Evolutionary conservation across 148 eudicot species (phyloP).

Genomic region (Camellia japonica): DNA sequence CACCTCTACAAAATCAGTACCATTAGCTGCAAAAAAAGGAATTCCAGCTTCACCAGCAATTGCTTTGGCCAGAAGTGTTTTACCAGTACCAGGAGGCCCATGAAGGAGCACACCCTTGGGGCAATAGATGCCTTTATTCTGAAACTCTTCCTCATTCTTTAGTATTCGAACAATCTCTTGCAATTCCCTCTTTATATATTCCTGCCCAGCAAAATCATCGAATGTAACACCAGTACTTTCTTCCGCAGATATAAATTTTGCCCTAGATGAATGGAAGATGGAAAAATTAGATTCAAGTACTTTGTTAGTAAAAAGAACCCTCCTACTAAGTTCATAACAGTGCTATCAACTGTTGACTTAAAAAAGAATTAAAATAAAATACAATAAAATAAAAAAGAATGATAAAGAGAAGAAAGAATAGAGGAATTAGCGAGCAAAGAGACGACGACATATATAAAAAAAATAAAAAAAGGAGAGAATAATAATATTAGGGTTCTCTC

Average conservation of each 20-base stretch:
- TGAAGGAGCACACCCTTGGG: constrained; percentile 93
- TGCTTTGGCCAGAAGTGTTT: constrained; percentile 91
- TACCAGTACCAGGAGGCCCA: constrained; percentile 98
- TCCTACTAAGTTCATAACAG: neutral
- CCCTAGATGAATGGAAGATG: constrained; percentile 34
- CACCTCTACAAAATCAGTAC: constrained; percentile 96
- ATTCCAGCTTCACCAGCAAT: constrained; percentile 98
- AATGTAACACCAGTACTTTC: constrained; percentile 91
- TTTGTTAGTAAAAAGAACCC: neutral
- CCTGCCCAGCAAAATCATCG: constrained; percentile 97
- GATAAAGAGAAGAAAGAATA: too few species aligned
- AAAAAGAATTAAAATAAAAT: too few species aligned
- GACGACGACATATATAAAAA: too few species aligned
- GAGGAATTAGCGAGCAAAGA: too few species aligned
- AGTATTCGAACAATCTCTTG: constrained; percentile 85
- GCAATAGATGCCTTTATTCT: constrained; percentile 83
- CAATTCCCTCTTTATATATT: constrained; percentile 86
- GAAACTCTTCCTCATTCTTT: constrained; percentile 83
- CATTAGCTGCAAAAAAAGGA: constrained; percentile 90
- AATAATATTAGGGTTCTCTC: too few species aligned
- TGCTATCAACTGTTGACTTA: too few species aligned
- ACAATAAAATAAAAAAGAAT: too few species aligned
- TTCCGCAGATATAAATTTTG: constrained; percentile 93
- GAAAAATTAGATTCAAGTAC: constrained; percentile 7
- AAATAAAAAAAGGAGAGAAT: too few species aligned